phyloP scores from a whole-genome alignment of 2,329 filamentous ascomycete genomes.

The Chalaropsis thielavioides region DNA sequence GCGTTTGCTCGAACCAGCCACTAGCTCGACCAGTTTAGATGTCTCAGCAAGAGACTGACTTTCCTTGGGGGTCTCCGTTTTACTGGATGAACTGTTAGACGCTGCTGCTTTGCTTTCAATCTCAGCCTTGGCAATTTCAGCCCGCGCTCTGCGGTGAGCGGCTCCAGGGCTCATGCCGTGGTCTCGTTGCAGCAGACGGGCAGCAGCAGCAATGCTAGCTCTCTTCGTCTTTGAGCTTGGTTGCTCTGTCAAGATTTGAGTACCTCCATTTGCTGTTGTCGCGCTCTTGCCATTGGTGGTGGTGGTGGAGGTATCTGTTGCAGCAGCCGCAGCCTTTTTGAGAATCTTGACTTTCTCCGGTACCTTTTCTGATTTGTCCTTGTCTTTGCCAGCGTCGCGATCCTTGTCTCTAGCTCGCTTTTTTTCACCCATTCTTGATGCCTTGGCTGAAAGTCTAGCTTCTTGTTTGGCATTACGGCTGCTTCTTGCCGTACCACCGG shows the following conservation, averaged over 20 bases:
- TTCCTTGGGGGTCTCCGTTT: constrained; percentile 4
- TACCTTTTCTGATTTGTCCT: constrained; percentile 35
- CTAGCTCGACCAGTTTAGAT: constrained; percentile 9
- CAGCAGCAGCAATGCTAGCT: constrained; percentile 47
- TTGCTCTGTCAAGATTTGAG: neutral
- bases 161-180: constrained; percentile 49
- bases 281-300: constrained; percentile 21
- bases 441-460: constrained; percentile 31
- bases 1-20: constrained; percentile 1
- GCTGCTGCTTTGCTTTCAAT: constrained; percentile 28
- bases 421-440: constrained; percentile 37
- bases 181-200: constrained; percentile 50
- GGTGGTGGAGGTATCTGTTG: constrained; percentile 23
- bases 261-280: constrained; percentile 22
- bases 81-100: constrained; percentile 1
- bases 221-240: constrained; percentile 36
- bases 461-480: constrained; percentile 45
- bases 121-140: constrained; percentile 44
- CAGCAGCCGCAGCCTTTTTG: constrained; percentile 38
- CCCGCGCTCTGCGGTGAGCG: constrained; percentile 45
- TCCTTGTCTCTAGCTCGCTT: constrained; percentile 37
- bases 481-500: constrained; percentile 33
- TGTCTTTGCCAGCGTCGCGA: constrained; percentile 34
- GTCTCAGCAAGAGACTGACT: constrained; percentile 6
- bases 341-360: constrained; percentile 50